Conservation (phyloP, 495 filamentous ascomycete species). For the Xylaria flabelliformis region DNA sequence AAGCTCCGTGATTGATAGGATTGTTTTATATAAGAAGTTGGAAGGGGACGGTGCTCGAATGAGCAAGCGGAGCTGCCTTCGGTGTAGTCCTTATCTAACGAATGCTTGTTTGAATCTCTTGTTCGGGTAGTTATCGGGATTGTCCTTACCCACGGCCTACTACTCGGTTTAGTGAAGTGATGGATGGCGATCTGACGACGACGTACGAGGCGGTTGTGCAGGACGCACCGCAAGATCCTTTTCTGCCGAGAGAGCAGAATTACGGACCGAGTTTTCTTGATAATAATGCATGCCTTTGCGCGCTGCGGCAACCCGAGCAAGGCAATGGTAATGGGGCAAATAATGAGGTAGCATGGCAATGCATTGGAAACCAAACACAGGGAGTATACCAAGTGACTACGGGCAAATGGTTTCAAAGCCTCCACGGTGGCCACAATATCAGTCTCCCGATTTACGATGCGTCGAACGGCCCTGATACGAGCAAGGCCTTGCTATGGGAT, state of each 20-base stretch:
- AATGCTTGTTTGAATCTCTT: neutral
- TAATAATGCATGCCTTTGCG: constrained; percentile 47
- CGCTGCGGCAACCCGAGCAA: constrained; percentile 33
- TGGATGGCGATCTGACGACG: constrained; percentile 8
- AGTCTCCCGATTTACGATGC: constrained; percentile 37
- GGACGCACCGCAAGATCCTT: constrained; percentile 42
- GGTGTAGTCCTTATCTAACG: neutral
- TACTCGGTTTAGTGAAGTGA: constrained; percentile 4
- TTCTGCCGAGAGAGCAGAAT: constrained; percentile 34
- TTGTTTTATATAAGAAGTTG: constrained; percentile 15
- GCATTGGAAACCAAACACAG: constrained; percentile 45
- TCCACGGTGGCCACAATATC: constrained; percentile 27
- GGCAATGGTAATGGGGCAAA: neutral
- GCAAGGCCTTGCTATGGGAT: constrained; percentile 31
- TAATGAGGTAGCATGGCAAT: constrained; percentile 43
- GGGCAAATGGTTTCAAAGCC: constrained; percentile 51
- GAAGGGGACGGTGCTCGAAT: neutral
- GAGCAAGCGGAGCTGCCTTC: neutral
- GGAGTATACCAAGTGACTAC: constrained; percentile 35
- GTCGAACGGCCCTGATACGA: constrained; percentile 36
- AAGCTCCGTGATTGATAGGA: neutral
- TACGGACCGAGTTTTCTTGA: constrained; percentile 49
- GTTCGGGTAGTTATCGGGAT: neutral
- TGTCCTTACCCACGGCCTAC: neutral
- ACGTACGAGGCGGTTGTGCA: constrained; percentile 22